Percentiles rank a stretch among this genome's conserved stretches.
Evolutionary conservation across 1,284 basidiomycete genomes (phyloP).

Genomic region (Psilocybe mexicana): DNA sequence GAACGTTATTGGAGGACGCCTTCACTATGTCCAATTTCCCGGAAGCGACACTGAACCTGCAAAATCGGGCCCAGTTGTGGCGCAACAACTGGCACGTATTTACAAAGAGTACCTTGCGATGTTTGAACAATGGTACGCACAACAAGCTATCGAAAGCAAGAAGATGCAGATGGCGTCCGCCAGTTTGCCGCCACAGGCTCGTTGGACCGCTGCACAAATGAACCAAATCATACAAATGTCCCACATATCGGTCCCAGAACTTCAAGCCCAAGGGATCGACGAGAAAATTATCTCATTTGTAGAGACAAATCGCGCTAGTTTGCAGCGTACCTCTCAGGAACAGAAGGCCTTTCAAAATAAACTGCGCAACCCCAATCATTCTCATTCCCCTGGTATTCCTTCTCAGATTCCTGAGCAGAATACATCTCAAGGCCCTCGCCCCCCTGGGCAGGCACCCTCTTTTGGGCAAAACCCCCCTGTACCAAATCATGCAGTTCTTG

Average conservation of each 20-base stretch:
- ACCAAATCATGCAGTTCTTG: slow-evolving; percentile 2
- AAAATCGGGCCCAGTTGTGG: slow-evolving; percentile 58
- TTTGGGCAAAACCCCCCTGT: slow-evolving; percentile 1
- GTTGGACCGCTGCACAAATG: slow-evolving; percentile 34
- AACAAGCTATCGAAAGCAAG: slow-evolving; percentile 15
- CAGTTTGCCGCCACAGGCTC: slow-evolving; percentile 10
- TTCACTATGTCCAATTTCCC: slow-evolving; percentile 65
- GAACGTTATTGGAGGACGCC: slow-evolving; percentile 61
- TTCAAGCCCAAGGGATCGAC: slow-evolving; percentile 51
- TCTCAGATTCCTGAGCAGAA: slow-evolving; percentile 10
- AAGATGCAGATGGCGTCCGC: slow-evolving; percentile 16
- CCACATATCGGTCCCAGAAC: slow-evolving; percentile 45
- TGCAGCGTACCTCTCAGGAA: slow-evolving; percentile 43
- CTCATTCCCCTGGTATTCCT: slow-evolving; percentile 1
- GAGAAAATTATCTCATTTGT: slow-evolving; percentile 56
- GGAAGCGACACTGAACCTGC: slow-evolving; percentile 55
- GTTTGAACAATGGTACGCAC: slow-evolving; percentile 57
- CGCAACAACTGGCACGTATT: slow-evolving; percentile 55
- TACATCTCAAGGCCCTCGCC: slow-evolving; percentile 5
- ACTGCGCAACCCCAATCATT: slow-evolving; percentile 22
- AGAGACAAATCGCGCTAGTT: slow-evolving; percentile 50
- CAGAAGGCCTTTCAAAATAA: slow-evolving; percentile 42
- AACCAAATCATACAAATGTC: slow-evolving; percentile 45
- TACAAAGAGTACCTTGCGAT: slow-evolving; percentile 58
- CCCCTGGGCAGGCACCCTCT: background rate